These are phyloP conservation scores for Gaertneriomyces sp. DNA, from an alignment of 192 early-diverging fungal genomes.

Conservation along the genomic window DNA sequence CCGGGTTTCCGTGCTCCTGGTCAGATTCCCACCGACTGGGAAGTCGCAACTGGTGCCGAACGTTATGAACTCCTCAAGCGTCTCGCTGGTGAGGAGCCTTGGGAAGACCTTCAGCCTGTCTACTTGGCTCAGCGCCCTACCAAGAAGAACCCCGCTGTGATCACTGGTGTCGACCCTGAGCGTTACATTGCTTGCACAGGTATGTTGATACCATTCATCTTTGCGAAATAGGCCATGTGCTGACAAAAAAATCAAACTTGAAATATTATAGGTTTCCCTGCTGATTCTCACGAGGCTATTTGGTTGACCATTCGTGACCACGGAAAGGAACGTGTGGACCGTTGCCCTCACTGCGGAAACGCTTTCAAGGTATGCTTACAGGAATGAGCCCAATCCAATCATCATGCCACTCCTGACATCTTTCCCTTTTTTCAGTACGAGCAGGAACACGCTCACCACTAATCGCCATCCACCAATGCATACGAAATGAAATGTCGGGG, in stretches of 20 bases:
- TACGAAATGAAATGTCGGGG: no score
- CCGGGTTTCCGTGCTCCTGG: slow-evolving; percentile 67
- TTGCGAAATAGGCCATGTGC: not conserved
- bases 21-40: slow-evolving; percentile 69
- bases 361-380: slow-evolving; percentile 17
- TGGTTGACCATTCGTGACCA: slow-evolving; percentile 85
- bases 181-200: slow-evolving; percentile 92
- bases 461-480: not conserved
- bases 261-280: slow-evolving; percentile 74
- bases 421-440: not conserved
- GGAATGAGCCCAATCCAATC: not conserved
- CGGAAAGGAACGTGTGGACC: slow-evolving; percentile 68
- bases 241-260: not conserved
- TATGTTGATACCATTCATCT: slow-evolving; percentile 38
- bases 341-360: slow-evolving; percentile 92
- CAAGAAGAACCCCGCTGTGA: slow-evolving; percentile 77
- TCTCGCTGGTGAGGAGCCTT: slow-evolving; percentile 84
- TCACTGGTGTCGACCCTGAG: slow-evolving; percentile 73
- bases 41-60: slow-evolving; percentile 86
- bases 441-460: slow-evolving; percentile 11
- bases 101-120: slow-evolving; percentile 78
- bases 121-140: slow-evolving; percentile 72
- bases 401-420: no score
- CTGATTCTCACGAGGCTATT: slow-evolving; percentile 85
- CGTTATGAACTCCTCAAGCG: slow-evolving; percentile 82